Percentiles rank a stretch among this genome's conserved stretches.
phyloP scores from a whole-genome alignment of 2,329 filamentous ascomycete genomes.

The Cladobotryum mycophilum region DNA sequence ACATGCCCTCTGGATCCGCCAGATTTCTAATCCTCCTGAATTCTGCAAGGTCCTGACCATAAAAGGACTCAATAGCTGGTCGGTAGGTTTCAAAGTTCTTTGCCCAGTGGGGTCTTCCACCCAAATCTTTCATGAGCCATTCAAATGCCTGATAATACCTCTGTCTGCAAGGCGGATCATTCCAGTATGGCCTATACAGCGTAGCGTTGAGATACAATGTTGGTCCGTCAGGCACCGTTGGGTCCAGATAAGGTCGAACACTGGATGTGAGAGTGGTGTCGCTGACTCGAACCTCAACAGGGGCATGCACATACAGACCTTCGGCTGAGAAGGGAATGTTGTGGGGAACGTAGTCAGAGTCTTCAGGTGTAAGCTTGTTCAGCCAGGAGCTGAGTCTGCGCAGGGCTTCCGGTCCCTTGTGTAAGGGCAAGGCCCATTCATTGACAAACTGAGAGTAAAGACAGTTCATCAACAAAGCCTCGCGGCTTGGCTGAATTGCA shows the following conservation, averaged over 20 bases:
- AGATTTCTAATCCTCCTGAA: slow-evolving; percentile 65
- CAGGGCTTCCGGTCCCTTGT: slow-evolving; percentile 81
- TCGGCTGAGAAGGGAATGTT: slow-evolving; percentile 75
- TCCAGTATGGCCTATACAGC: slow-evolving; percentile 74
- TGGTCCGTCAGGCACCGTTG: slow-evolving; percentile 59
- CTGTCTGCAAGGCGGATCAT: slow-evolving; percentile 67
- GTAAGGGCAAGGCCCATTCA: slow-evolving; percentile 89
- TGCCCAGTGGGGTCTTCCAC: slow-evolving; percentile 81
- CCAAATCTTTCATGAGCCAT: slow-evolving; percentile 80
- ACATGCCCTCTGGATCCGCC: slow-evolving; percentile 77
- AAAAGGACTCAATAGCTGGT: slow-evolving; percentile 58
- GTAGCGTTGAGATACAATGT: slow-evolving; percentile 88
- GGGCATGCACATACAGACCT: slow-evolving; percentile 79
- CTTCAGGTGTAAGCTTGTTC: slow-evolving; percentile 53
- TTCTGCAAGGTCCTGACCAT: slow-evolving; percentile 58
- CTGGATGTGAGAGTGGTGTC: slow-evolving; percentile 49
- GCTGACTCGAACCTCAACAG: slow-evolving; percentile 81
- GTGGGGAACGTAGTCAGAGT: slow-evolving; percentile 57
- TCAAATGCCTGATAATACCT: slow-evolving; percentile 88
- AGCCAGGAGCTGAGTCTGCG: slow-evolving; percentile 81
- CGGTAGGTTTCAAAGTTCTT: slow-evolving; percentile 73
- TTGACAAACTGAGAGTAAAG: slow-evolving; percentile 98
- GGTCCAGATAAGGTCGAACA: slow-evolving; percentile 55
- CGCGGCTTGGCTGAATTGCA: slow-evolving; percentile 73
- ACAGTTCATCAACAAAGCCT: slow-evolving; percentile 91